Base-by-base conservation (phyloP, 768 basidiomycete genomes). In the Phlebiopsis gigantea region DNA sequence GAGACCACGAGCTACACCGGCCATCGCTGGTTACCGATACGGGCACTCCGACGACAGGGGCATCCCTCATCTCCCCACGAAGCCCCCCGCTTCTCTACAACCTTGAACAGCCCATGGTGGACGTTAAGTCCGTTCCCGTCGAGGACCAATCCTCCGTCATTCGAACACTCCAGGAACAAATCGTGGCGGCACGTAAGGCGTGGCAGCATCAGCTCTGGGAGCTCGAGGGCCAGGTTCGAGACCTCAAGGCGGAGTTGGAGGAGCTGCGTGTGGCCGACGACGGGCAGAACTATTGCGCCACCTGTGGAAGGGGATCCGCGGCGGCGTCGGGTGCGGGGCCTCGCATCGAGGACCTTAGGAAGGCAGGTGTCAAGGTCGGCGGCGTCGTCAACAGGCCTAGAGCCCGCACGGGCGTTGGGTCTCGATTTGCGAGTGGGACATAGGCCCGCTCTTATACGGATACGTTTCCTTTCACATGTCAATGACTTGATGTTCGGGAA, bases 121-220 rank as follows among this genome's bases (percentile, higher is more conserved):
- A 63, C 44, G 47, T 52, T 10, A 53, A 53, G 25, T 59, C 61
- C 21, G 53, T 58, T 39, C 60, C 60, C 34, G 73, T 72, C 50
- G 71, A 66, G 6, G 77, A 80, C 54, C 79, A 79, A 31, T 66
- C 75, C 45, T 61, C 74, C 22, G 68, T 79, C 28, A 74, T 87
- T 39, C 75, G 76, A 57, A 71, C 75, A 19, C 69, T 88, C 31
- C 87, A 84, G 63, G 81, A 87, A 29, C 82, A 88, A 66, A 72
- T 90, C 34, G 64, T 71, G 34, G 72, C 74, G 8, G 71, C 83
- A 24, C 82, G 84, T 53, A 77, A 78, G 61, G 79, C 79, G 21
- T 90, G 86, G 85, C 85, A 88, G 63, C 79, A 75, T 56, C 84
- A 87, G 57, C 78, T 90, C 50, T 83, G 79, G 84, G 89, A 90